Evolutionary conservation across 768 basidiomycete genomes (phyloP).

Genomic region (Tylopilus balloui): DNA sequence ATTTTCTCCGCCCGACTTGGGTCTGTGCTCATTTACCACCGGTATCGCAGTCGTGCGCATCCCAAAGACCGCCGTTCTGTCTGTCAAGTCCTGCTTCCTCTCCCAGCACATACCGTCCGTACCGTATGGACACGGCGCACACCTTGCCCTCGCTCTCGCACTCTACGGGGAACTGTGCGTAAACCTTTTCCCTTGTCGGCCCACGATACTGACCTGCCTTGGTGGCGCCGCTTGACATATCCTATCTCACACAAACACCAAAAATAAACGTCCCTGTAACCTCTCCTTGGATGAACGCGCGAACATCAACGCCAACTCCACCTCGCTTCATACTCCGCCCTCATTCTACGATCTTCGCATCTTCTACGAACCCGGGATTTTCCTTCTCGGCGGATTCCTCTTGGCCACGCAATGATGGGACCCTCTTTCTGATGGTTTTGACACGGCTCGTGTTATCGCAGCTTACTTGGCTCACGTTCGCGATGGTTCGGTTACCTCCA

Average conservation of each 20-base stretch:
- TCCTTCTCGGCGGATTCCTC: slow-evolving; percentile 12
- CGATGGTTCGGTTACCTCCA: slow-evolving; percentile 65
- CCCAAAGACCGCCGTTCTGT: slow-evolving; percentile 59
- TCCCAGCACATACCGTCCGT: slow-evolving; percentile 39
- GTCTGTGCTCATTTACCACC: slow-evolving; percentile 8
- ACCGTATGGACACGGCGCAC: slow-evolving; percentile 55
- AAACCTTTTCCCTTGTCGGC: slow-evolving; percentile 1
- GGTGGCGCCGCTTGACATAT: slow-evolving; percentile 9
- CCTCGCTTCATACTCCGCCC: slow-evolving; percentile 16
- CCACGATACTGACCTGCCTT: slow-evolving; percentile 8
- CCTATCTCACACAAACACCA: slow-evolving; percentile 14
- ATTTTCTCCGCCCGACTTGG: background rate
- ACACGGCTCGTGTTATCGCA: slow-evolving; percentile 27
- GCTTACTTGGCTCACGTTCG: slow-evolving; percentile 46
- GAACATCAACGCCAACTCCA: slow-evolving; percentile 19
- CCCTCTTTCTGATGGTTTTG: slow-evolving; percentile 5
- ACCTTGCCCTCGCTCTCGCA: slow-evolving; percentile 57
- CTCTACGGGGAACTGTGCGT: slow-evolving; percentile 64
- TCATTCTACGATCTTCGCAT: slow-evolving; percentile 7
- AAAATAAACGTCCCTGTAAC: slow-evolving; percentile 17
- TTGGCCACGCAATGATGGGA: slow-evolving; percentile 6
- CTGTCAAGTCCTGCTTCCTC: slow-evolving; percentile 51
- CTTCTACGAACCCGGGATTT: slow-evolving; percentile 28
- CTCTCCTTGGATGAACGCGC: slow-evolving; percentile 17
- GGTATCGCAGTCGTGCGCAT: slow-evolving; percentile 53